Evolutionary conservation across 2,329 filamentous ascomycete genomes (phyloP), one percentile per base, ranked within the genome.

Genomic region (Exophiala sideris): DNA sequence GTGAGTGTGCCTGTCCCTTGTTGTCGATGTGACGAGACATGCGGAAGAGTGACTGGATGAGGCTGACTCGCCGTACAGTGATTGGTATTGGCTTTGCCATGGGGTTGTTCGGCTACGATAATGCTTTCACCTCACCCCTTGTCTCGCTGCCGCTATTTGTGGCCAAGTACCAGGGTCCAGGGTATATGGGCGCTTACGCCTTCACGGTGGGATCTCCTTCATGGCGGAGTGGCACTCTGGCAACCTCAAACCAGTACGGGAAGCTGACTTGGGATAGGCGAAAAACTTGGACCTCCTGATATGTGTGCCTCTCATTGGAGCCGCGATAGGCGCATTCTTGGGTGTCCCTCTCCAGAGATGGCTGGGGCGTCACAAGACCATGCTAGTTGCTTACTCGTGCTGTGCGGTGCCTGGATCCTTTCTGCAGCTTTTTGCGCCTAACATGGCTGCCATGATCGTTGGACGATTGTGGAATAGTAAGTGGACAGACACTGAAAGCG

Each of bases 341-440:
- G 68, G 68, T 2, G 66, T 67, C 1, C 68, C 68, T 5, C 32
- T 70, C 39, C 71, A 68, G 57, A 69, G 62, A 45, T 59, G 61
- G 45, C 54, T 68, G 21, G 70, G 70, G 36, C 67, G 70, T 7
- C 71, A 71, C 53, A 67, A 64, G 62, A 64, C 69, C 10, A 56
- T 72, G 14, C 47, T 72, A 5, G 50, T 57, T 3, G 66, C 68
- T 21, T 72, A 71, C 56, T 49, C 70, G 35, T 70, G 67, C 5
- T 48, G 70, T 4, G 48, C 33, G 12, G 42, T 36, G 3, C 66
- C 66, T 5, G 70, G 70, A 6, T 66, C 65, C 2, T 64, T 81
- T 35, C 73, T 81, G 56, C 75, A 78, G 60, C 68, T 77, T 32
- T 80, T 81, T 58, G 74, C 79, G 0, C 79, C 77, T 2, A 79